Evolutionary conservation across 73 alveolate genomes (phyloP).

Genomic region (Paraurostyla sp.): DNA sequence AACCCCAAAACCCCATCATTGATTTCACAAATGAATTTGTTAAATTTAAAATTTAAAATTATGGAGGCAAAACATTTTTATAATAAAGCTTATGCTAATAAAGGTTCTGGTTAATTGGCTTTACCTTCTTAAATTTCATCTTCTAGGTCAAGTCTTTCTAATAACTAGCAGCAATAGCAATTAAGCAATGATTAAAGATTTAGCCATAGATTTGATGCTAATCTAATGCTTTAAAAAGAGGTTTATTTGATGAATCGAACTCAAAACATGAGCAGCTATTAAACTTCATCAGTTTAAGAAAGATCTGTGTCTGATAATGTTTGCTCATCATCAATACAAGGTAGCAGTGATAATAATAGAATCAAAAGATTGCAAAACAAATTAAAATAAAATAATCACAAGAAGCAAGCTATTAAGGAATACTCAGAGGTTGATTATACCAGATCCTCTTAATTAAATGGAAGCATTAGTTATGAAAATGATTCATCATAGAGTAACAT

Average conservation of each 20-base stretch:
- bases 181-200: too few relatives aligned
- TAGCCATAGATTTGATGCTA: slow-evolving; percentile 10
- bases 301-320: slow-evolving; percentile 15
- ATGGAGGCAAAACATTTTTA: too few relatives aligned
- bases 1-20: too few relatives aligned
- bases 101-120: too few relatives aligned
- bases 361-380: background rate
- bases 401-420: slow-evolving; percentile 10
- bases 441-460: slow-evolving; percentile 23
- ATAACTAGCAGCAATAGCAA: too few relatives aligned
- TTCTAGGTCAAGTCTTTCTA: too few relatives aligned
- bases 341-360: background rate
- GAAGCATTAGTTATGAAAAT: slow-evolving; percentile 35
- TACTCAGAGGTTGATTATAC: slow-evolving; percentile 48
- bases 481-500: slow-evolving; percentile 13
- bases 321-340: slow-evolving; percentile 36
- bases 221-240: slow-evolving; percentile 1
- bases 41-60: too few relatives aligned
- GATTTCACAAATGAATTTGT: too few relatives aligned
- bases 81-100: too few relatives aligned
- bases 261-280: background rate
- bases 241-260: slow-evolving; percentile 26
- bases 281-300: too few relatives aligned
- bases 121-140: too few relatives aligned
- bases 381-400: background rate